Conservation (phyloP, 1,139 yeast species). For the Yamadazyma friedrichii region DNA sequence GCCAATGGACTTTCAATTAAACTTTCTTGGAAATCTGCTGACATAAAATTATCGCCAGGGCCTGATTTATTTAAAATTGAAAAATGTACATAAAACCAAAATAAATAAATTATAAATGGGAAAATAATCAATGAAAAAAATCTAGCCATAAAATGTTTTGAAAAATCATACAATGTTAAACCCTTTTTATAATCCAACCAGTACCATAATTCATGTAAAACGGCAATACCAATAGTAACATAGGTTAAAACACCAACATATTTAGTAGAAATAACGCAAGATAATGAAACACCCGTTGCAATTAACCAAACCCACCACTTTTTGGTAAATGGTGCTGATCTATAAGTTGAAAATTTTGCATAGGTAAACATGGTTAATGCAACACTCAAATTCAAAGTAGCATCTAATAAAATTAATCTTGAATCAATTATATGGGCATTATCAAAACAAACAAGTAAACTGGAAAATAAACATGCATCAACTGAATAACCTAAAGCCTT, state of each 20-base stretch:
- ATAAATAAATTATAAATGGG: conserved; percentile 80
- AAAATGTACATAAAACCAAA: conserved; percentile 95
- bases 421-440: conserved; percentile 93
- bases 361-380: conserved; percentile 78
- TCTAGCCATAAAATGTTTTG: conserved; percentile 76
- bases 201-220: conserved; percentile 81
- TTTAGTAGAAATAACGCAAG: conserved; percentile 90
- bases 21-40: conserved; percentile 89
- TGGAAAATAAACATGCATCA: conserved; percentile 75
- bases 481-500: conserved; percentile 80
- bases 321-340: conserved; percentile 61
- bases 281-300: conserved; percentile 78
- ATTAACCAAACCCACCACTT: conserved; percentile 89
- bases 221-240: conserved; percentile 83
- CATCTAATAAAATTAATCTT: conserved; percentile 85
- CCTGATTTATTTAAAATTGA: conserved; percentile 80
- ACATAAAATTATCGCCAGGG: conserved; percentile 94
- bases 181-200: conserved; percentile 74
- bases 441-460: conserved; percentile 78
- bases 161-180: conserved; percentile 54
- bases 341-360: conserved; percentile 73
- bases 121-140: conserved; percentile 68
- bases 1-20: conserved; percentile 81
- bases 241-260: conserved; percentile 95
- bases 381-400: conserved; percentile 79